Conservation (phyloP, 148 eudicot genomes). For the Vaccinium macrocarpon region DNA sequence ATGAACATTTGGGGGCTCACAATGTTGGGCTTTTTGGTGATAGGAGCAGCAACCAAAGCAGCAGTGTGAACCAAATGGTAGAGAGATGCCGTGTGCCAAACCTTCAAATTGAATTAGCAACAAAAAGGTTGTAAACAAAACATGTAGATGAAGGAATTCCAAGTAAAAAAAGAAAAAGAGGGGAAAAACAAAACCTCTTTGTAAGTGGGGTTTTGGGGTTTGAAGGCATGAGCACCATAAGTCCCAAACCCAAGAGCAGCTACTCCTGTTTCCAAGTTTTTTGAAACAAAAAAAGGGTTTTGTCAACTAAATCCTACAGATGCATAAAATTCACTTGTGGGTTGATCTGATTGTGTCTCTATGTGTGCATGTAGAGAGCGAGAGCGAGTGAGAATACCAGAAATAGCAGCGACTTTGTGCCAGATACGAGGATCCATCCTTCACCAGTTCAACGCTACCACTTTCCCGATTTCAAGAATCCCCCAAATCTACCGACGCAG, state of each 20-base stretch:
- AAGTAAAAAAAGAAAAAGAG: not conserved
- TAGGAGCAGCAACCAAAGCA: constrained; percentile 76
- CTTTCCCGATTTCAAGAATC: not conserved
- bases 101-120: constrained; percentile 36
- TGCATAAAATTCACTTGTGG: not conserved
- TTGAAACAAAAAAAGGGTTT: not conserved
- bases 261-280: constrained; percentile 40
- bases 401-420: constrained; percentile 86
- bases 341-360: not conserved
- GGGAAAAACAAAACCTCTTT: constrained; percentile 47
- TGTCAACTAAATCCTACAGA: not conserved
- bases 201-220: constrained; percentile 68
- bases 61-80: constrained; percentile 90
- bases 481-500: too few species aligned
- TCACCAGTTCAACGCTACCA: not conserved
- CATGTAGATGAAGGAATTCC: not conserved
- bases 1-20: constrained; percentile 32
- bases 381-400: constrained; percentile 34
- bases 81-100: constrained; percentile 89
- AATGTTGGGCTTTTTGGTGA: constrained; percentile 58
- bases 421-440: constrained; percentile 64
- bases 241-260: constrained; percentile 88
- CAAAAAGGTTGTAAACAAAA: not conserved
- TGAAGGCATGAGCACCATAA: constrained; percentile 91
- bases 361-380: not conserved